Evolutionary conservation across 768 basidiomycete genomes (phyloP).

Genomic region (Lactifluus piperatus): DNA sequence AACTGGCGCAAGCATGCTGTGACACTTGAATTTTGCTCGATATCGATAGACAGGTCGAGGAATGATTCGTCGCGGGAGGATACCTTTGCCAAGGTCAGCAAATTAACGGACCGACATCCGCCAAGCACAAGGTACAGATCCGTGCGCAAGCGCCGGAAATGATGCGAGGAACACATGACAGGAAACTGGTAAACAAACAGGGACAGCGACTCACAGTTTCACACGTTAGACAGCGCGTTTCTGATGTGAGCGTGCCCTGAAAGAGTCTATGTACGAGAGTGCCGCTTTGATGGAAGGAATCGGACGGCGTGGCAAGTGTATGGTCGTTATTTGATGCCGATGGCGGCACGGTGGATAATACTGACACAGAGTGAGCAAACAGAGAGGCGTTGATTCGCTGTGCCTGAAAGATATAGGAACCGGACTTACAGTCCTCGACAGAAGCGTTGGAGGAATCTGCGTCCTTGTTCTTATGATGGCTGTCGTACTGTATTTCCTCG

Average conservation of each 20-base stretch:
- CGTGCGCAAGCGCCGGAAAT: slow-evolving; percentile 1
- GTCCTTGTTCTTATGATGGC: slow-evolving; percentile 27
- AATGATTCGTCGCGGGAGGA: slow-evolving; percentile 88
- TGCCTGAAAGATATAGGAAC: background rate
- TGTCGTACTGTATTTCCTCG: slow-evolving; percentile 82
- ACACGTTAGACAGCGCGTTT: slow-evolving; percentile 96
- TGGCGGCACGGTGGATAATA: slow-evolving; percentile 52
- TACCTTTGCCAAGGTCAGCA: slow-evolving; percentile 15
- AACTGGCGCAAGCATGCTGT: slow-evolving; percentile 95
- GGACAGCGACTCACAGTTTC: slow-evolving; percentile 58
- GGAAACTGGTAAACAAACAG: background rate
- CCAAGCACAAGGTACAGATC: background rate
- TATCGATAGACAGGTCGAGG: slow-evolving; percentile 97
- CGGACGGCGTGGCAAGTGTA: slow-evolving; percentile 37
- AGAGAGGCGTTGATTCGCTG: background rate
- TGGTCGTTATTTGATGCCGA: slow-evolving; percentile 34
- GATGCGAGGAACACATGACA: background rate
- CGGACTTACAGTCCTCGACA: slow-evolving; percentile 58
- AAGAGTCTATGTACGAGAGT: slow-evolving; percentile 91
- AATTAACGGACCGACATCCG: slow-evolving; percentile 22
- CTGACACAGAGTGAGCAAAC: slow-evolving; percentile 28
- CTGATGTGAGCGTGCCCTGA: slow-evolving; percentile 90
- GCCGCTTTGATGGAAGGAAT: slow-evolving; percentile 32
- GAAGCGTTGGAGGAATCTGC: slow-evolving; percentile 22
- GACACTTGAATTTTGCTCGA: slow-evolving; percentile 95